Evolutionary conservation across 768 basidiomycete genomes (phyloP).

Genomic region (Collybia nuda): DNA sequence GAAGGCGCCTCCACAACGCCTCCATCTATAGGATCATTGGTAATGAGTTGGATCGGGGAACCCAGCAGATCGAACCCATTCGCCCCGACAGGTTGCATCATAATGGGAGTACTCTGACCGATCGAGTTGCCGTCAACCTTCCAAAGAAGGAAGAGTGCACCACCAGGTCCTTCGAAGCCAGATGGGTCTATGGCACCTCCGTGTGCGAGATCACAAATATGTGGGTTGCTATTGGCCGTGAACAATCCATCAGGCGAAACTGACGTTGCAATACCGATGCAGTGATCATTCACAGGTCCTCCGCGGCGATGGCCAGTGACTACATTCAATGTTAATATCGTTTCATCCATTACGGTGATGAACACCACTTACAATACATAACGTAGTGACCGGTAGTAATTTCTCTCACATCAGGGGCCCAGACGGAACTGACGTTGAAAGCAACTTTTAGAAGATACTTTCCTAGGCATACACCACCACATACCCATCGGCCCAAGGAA

Average conservation of each 20-base stretch:
- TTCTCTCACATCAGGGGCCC: conserved; percentile 4
- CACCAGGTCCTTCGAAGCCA: conserved; percentile 22
- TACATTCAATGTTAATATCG: not conserved
- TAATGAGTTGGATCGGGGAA: conserved; percentile 20
- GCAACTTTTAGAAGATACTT: not conserved
- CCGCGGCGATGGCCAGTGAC: conserved; percentile 6
- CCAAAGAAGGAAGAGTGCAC: conserved; percentile 23
- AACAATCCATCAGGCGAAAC: conserved; percentile 21
- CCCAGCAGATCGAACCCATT: conserved; percentile 21
- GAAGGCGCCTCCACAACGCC: conserved; percentile 28
- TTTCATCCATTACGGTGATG: not conserved
- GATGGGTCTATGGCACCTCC: conserved; percentile 28
- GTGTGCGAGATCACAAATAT: conserved; percentile 18
- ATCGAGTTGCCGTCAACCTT: conserved; percentile 31
- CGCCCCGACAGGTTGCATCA: conserved; percentile 24
- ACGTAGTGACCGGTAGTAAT: not conserved
- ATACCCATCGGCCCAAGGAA: conserved; percentile 5
- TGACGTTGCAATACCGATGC: conserved; percentile 25
- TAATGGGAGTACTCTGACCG: conserved; percentile 24
- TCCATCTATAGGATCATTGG: conserved; percentile 22
- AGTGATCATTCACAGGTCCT: conserved; percentile 16
- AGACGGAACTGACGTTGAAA: not conserved
- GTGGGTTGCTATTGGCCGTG: conserved; percentile 18
- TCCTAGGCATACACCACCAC: not conserved
- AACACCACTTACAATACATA: not conserved